phyloP scores from a whole-genome alignment of 1,139 yeast species.

The Geotrichum cucujoidarum region DNA sequence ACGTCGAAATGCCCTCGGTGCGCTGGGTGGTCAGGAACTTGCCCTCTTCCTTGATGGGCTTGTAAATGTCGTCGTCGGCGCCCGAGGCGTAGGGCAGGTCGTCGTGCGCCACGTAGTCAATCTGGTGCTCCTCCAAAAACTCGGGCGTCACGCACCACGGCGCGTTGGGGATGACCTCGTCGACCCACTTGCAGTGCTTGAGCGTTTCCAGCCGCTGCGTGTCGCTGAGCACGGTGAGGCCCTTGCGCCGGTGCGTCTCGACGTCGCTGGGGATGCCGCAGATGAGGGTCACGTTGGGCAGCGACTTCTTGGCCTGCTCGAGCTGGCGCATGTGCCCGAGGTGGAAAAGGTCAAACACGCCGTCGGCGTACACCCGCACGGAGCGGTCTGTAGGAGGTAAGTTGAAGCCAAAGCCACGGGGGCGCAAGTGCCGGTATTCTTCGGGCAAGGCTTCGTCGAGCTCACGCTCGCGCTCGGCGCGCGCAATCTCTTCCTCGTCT shows the following conservation, averaged over 20 bases:
- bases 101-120: slow-evolving; percentile 97
- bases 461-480: slow-evolving; percentile 41
- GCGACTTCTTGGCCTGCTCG: slow-evolving; percentile 21
- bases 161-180: slow-evolving; percentile 87
- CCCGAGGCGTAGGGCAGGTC: slow-evolving; percentile 89
- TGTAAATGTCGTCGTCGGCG: slow-evolving; percentile 87
- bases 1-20: slow-evolving; percentile 93
- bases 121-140: slow-evolving; percentile 68
- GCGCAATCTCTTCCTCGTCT: slow-evolving; percentile 20
- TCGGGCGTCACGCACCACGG: slow-evolving; percentile 94
- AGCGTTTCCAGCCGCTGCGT: slow-evolving; percentile 84
- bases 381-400: slow-evolving; percentile 84
- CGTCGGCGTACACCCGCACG: slow-evolving; percentile 90
- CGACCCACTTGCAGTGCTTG: slow-evolving; percentile 93
- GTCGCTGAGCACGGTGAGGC: slow-evolving; percentile 85
- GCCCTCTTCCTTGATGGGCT: slow-evolving; percentile 84
- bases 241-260: slow-evolving; percentile 88
- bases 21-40: slow-evolving; percentile 92
- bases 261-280: slow-evolving; percentile 89
- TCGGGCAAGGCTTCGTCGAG: slow-evolving; percentile 52
- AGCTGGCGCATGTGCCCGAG: slow-evolving; percentile 62
- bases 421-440: slow-evolving; percentile 37
- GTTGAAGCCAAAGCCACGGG: slow-evolving; percentile 50
- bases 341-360: slow-evolving; percentile 94
- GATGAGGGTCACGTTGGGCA: slow-evolving; percentile 55